A percentile compares a stretch with the other conserved stretches of the same genome.
Conservation (phyloP, 352 stramenopile species). For the Blastocystis hominis region DNA sequence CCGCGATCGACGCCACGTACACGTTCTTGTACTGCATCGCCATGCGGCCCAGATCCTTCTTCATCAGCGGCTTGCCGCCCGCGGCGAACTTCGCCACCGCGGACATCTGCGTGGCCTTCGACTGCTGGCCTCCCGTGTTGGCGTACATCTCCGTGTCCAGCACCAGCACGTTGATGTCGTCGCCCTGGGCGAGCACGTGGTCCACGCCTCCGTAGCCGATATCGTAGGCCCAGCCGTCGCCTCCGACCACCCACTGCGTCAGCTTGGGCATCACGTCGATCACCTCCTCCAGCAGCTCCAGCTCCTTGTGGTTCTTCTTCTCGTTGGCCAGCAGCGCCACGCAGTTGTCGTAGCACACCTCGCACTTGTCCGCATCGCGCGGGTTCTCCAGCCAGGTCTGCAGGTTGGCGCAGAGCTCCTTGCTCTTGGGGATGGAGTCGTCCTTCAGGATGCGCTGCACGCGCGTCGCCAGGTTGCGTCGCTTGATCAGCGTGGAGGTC, state of each 20-base stretch:
- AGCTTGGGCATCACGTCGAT: constrained; percentile 68
- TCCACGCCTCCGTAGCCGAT: constrained; percentile 67
- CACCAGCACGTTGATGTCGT: constrained; percentile 70
- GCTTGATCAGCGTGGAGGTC: constrained; percentile 63
- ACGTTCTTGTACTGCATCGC: constrained; percentile 56
- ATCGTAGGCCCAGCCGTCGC: constrained; percentile 70
- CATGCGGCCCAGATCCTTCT: constrained; percentile 54
- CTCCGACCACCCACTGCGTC: constrained; percentile 68
- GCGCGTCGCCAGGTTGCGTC: constrained; percentile 63
- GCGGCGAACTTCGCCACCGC: constrained; percentile 47
- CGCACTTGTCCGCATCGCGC: constrained; percentile 66
- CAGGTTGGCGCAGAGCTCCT: constrained; percentile 63
- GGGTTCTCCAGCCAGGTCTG: constrained; percentile 66
- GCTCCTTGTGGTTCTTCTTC: constrained; percentile 58
- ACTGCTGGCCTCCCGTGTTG: constrained; percentile 60
- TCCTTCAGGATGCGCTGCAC: constrained; percentile 62
- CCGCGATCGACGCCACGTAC: constrained; percentile 38
- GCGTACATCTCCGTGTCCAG: constrained; percentile 69
- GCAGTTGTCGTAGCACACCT: constrained; percentile 63
- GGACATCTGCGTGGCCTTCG: constrained; percentile 54
- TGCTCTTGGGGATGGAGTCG: constrained; percentile 58
- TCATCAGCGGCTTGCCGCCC: constrained; percentile 52
- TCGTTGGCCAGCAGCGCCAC: constrained; percentile 49
- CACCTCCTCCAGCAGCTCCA: constrained; percentile 65
- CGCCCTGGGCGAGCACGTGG: constrained; percentile 66